Percentiles rank a stretch among this genome's conserved stretches.
These are phyloP conservation scores for Dioscorea cayenensis DNA, from an alignment of 116 monocot species.

Conservation along the genomic window DNA sequence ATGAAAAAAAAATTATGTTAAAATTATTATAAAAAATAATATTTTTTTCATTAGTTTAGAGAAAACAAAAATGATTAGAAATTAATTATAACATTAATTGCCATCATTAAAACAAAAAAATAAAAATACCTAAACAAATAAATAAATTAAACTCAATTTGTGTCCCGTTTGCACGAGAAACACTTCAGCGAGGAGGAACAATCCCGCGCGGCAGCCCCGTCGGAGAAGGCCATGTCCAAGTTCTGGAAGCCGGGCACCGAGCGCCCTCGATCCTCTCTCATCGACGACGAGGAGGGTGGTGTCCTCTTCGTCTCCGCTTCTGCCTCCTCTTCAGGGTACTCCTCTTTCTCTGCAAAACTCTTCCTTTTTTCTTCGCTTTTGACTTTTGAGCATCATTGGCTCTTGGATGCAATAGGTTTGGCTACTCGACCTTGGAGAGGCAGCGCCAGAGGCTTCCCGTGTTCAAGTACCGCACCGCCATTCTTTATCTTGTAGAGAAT, in stretches of 20 bases:
- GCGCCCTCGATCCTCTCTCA: slow-evolving; percentile 33
- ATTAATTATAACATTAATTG: no score
- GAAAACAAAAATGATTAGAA: no score
- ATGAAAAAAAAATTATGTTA: no score
- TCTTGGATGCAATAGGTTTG: slow-evolving; percentile 28
- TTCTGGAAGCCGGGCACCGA: slow-evolving; percentile 93
- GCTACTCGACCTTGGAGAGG: slow-evolving; percentile 62
- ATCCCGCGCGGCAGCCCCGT: background rate
- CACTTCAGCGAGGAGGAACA: no score
- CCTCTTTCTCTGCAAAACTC: background rate
- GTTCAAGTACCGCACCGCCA: slow-evolving; percentile 66
- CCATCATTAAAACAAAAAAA: no score
- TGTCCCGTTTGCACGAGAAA: no score
- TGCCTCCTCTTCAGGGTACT: slow-evolving; percentile 1
- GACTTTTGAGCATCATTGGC: background rate
- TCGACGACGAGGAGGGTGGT: slow-evolving; percentile 95
- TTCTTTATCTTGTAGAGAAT: slow-evolving; percentile 84
- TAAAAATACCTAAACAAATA: no score
- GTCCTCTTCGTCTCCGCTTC: slow-evolving; percentile 58
- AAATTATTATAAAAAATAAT: no score
- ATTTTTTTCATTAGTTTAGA: no score
- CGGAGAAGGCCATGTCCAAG: slow-evolving; percentile 35
- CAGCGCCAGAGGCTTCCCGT: slow-evolving; percentile 83
- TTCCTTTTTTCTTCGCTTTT: background rate
- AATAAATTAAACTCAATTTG: no score